Evolutionary conservation across 176 grass and related monocot species (phyloP).

Genomic region (Bothriochloa decipiens): DNA sequence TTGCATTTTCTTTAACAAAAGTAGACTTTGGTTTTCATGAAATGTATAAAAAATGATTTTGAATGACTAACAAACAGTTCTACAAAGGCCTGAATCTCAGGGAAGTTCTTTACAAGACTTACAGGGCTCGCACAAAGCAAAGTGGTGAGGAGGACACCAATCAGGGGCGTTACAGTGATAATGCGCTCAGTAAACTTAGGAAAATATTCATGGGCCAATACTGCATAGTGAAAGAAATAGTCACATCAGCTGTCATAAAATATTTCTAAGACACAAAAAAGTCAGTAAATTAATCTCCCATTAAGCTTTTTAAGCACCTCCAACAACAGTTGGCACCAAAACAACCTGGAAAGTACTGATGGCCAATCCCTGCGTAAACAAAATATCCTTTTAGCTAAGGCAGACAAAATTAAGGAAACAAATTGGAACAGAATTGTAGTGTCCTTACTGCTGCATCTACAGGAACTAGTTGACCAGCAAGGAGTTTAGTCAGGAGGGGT

Average conservation of each 20-base stretch:
- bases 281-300: slow-evolving; percentile 17
- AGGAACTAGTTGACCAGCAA: slow-evolving; percentile 93
- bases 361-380: slow-evolving; percentile 75
- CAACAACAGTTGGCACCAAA: slow-evolving; percentile 83
- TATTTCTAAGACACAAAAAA: slow-evolving; percentile 21
- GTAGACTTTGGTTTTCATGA: neutral
- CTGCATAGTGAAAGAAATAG: slow-evolving; percentile 57
- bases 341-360: slow-evolving; percentile 99
- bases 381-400: slow-evolving; percentile 15
- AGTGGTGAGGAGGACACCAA: slow-evolving; percentile 92
- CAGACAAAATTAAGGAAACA: slow-evolving; percentile 27
- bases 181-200: slow-evolving; percentile 83
- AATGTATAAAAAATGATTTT: slow-evolving; percentile 20
- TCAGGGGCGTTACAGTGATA: slow-evolving; percentile 74
- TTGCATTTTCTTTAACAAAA: slow-evolving; percentile 9
- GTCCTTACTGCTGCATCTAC: slow-evolving; percentile 91
- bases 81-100: slow-evolving; percentile 26
- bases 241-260: slow-evolving; percentile 23
- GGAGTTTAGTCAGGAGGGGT: slow-evolving; percentile 87
- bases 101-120: slow-evolving; percentile 50
- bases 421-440: slow-evolving; percentile 13
- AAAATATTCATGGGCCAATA: slow-evolving; percentile 86
- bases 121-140: slow-evolving; percentile 97
- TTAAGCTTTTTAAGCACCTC: slow-evolving; percentile 59
- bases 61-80: neutral